Base-by-base conservation (phyloP, 2,329 filamentous ascomycete species). In the Botryosphaeria agaves region DNA sequence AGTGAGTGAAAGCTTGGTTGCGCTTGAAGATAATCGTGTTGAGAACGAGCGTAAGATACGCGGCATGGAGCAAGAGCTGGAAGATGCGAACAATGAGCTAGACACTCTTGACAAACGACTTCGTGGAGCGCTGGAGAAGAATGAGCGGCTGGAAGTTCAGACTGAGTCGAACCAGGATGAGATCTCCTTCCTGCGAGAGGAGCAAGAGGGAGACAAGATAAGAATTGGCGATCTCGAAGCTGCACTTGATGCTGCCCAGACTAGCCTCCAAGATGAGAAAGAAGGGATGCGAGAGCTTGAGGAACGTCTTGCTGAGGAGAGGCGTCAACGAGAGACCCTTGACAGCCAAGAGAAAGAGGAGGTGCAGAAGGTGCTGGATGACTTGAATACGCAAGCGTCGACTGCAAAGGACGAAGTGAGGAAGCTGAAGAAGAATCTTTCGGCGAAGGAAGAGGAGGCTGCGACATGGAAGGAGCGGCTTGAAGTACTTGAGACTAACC, bases 171-270 rank as follows among this genome's bases (percentile, higher is more conserved):
- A 79, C 33, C 87, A 94, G 44, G 77, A 77, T 35, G 89, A 98
- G 52, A 91, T 95, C 53, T 76, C 81, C 1, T 98, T 98, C 65
- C 55, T 98, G 30, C 76, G 89, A 2, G 89, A 98, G 49, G 89
- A 98, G 58, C 89, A 98, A 53, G 89, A 98, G 54, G 72, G 71
- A 12, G 89, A 98, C 61, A 98, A 98, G 65, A 92, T 98, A 49
- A 85, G 84, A 55, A 95, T 98, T 44, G 83, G 87, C 21, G 84
- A 95, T 46, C 64, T 95, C 5, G 85, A 95, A 47, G 80, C 82
- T 6, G 73, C 76, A 9, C 59, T 94, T 21, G 79, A 81, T 43
- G 77, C 72, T 33, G 69, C 74, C n/a, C 79, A 91, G 49, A 72
- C 83, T 45, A 71, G 62, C 29, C 59, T 93, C n/a, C 71, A 78